Evolutionary conservation across 768 basidiomycete species (phyloP).

Genomic region (Tricholomella constricta): DNA sequence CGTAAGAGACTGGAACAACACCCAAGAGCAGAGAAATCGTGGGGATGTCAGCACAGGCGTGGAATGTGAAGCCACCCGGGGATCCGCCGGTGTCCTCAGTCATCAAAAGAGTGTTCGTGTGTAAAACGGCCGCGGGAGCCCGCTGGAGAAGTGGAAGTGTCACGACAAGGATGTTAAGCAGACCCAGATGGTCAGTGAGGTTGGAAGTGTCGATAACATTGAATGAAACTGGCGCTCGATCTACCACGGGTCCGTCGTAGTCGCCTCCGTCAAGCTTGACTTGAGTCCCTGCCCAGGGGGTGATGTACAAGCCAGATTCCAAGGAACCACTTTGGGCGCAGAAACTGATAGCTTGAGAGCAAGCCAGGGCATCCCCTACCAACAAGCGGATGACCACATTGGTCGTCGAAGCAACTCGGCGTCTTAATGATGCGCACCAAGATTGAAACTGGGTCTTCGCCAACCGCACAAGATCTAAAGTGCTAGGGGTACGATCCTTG

Average conservation of each 20-base stretch:
- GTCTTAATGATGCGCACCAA: slow-evolving; percentile 34
- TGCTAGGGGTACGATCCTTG: slow-evolving; percentile 12
- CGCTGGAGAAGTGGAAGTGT: slow-evolving; percentile 38
- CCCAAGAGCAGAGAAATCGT: slow-evolving; percentile 44
- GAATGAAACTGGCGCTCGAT: slow-evolving; percentile 40
- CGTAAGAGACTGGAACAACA: slow-evolving; percentile 38
- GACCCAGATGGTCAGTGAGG: slow-evolving; percentile 47
- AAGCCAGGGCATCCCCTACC: slow-evolving; percentile 39
- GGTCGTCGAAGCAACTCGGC: not conserved
- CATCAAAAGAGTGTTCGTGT: slow-evolving; percentile 46
- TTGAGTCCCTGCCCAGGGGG: slow-evolving; percentile 35
- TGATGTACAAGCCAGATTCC: slow-evolving; percentile 31
- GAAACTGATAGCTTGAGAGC: slow-evolving; percentile 36
- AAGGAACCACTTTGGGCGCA: slow-evolving; percentile 17
- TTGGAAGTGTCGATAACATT: slow-evolving; percentile 54
- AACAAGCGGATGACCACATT: slow-evolving; percentile 40
- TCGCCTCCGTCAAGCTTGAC: slow-evolving; percentile 34
- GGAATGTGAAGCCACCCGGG: slow-evolving; percentile 31
- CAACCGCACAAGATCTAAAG: slow-evolving; percentile 25
- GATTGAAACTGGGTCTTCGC: slow-evolving; percentile 36
- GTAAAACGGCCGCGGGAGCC: slow-evolving; percentile 36
- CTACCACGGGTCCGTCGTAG: slow-evolving; percentile 26
- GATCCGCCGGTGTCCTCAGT: slow-evolving; percentile 14
- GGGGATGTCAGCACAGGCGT: slow-evolving; percentile 39
- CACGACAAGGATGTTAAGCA: slow-evolving; percentile 44